Base-by-base conservation (phyloP, 2,329 filamentous ascomycete genomes). In the Ceratocystis cubensis region DNA sequence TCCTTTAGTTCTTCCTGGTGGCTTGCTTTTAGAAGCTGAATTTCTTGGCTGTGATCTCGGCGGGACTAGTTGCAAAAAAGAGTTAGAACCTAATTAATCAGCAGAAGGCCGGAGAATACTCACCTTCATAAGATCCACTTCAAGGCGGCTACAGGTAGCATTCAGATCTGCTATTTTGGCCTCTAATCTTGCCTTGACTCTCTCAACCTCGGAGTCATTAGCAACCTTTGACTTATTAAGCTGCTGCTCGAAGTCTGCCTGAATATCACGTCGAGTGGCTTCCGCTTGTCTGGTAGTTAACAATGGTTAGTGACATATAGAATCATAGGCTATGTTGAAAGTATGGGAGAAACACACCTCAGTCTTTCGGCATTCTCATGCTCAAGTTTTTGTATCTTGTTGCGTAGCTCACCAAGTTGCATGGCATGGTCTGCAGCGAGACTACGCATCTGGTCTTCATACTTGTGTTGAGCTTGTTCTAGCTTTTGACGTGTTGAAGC, bases 81-180 rank as follows among this genome's bases (percentile, higher is more conserved):
- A 59, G 69, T 65, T 67, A 53, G 64, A 22, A 53, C 56, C n/a
- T 41, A 56, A 20, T 17, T 25, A n/a, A 56, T 53, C 13, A 15
- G 22, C 28, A 44, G 6, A 63, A 17, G 8, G 3, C n/a, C 4
- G 6, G 10, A 22, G 7, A 20, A 22, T 48, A 69, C 72, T 65
- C 72, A 82, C 83, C 78, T 85, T 86, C 74, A 84, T 79, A 13
- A 87, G 70, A 70, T 85, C 82, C 44, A 83, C 81, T 72, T 88
- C 82, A 17, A 91, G 75, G 57, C 81, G 79, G 65, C 81, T 82
- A 33, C 88, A 80, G 1, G 79, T 85, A 28, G 80, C 81, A 71
- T 82, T 81, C 13, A 89, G 74, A 69, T 87, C 84, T n/a, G 83
- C 80, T 64, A 82, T 78, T 71, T 89, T 85, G 0, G 82, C 83